phyloP scores from a whole-genome alignment of 169 alveolate genomes.

The Babesia bigemina region DNA sequence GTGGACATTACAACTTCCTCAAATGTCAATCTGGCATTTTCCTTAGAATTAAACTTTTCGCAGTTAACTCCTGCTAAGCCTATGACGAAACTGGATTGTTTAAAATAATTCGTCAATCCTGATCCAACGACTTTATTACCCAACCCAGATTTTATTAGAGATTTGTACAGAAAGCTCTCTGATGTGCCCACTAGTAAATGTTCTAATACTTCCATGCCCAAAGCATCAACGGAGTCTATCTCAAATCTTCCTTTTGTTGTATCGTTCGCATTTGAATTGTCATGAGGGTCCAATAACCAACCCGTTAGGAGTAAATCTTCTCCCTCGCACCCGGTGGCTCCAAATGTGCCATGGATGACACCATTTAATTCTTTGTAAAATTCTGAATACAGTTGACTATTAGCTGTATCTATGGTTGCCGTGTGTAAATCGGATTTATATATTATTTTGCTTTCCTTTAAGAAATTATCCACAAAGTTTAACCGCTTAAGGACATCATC shows the following conservation, averaged over 20 bases:
- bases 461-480: constrained; percentile 71
- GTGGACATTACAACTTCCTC: constrained; percentile 70
- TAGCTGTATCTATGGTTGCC: constrained; percentile 45
- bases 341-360: constrained; percentile 17
- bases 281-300: constrained; percentile 63
- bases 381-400: constrained; percentile 10
- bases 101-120: constrained; percentile 35
- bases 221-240: constrained; percentile 53
- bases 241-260: not conserved
- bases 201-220: constrained; percentile 61
- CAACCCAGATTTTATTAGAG: constrained; percentile 59
- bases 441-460: constrained; percentile 33
- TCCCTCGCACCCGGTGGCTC: constrained; percentile 22
- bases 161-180: constrained; percentile 70
- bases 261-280: not conserved
- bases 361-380: constrained; percentile 29
- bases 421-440: constrained; percentile 12
- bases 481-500: constrained; percentile 68
- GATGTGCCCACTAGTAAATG: constrained; percentile 70
- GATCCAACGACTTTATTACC: constrained; percentile 64
- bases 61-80: constrained; percentile 58
- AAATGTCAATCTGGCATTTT: constrained; percentile 44
- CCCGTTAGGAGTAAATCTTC: constrained; percentile 65
- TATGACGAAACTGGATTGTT: constrained; percentile 45
- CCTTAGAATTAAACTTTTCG: constrained; percentile 6